A percentile compares a stretch with the other conserved stretches of the same genome.
Evolutionary conservation across 148 eudicot genomes (phyloP).

Genomic region (Suaeda aralocaspica): DNA sequence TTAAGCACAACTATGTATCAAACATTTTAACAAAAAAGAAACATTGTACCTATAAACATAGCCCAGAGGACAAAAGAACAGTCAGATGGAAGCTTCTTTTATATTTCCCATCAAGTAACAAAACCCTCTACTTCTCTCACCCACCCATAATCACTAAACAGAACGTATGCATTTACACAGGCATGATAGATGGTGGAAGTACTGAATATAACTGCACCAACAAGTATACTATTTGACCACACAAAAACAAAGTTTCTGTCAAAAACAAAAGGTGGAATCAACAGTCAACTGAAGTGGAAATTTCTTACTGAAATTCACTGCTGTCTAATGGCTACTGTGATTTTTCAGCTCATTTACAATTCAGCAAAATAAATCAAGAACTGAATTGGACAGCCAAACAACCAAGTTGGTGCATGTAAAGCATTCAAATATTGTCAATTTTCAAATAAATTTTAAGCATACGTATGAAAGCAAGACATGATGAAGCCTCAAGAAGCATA

Average conservation of each 20-base stretch:
- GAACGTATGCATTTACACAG: not conserved
- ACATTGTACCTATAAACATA: not conserved
- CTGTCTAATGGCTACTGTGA: not conserved
- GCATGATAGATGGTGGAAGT: not conserved
- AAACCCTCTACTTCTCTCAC: slow-evolving; percentile 5
- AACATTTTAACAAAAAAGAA: not conserved
- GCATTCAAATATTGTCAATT: no score
- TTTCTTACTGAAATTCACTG: not conserved
- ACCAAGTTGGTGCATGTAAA: no score
- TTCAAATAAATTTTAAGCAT: no score
- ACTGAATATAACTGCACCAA: no score
- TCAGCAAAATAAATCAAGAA: not conserved
- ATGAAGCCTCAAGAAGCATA: not conserved
- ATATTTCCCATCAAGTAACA: not conserved
- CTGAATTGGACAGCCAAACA: not conserved
- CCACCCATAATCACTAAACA: not conserved
- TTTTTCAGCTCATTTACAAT: not conserved
- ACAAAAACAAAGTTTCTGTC: not conserved
- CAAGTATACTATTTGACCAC: not conserved
- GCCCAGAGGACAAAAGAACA: not conserved
- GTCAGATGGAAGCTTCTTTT: not conserved
- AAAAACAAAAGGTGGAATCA: not conserved
- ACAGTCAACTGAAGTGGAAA: not conserved
- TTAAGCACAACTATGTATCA: not conserved
- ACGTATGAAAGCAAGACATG: not conserved